These are phyloP conservation scores for Ophiostoma australiae DNA, from an alignment of 2,329 filamentous ascomycete genomes.

Conservation along the genomic window DNA sequence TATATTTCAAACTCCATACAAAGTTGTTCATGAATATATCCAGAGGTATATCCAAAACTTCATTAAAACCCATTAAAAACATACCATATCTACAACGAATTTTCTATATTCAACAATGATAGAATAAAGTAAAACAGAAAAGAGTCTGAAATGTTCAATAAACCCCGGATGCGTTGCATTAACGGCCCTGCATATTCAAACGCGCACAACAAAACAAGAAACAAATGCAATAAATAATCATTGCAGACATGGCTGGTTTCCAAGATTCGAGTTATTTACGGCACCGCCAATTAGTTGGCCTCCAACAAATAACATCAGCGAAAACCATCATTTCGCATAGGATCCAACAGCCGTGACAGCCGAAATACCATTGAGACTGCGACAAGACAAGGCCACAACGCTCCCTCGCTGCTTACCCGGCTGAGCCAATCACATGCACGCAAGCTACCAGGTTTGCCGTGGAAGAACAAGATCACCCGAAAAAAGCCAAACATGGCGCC, in stretches of 20 bases:
- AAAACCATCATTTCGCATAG: neutral
- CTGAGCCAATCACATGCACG: constrained; percentile 21
- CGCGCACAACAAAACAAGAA: neutral
- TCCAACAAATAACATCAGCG: neutral
- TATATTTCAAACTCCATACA: too few species aligned
- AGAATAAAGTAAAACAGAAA: too few species aligned
- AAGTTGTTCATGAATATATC: too few species aligned
- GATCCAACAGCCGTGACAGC: neutral
- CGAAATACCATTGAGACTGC: neutral
- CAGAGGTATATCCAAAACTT: too few species aligned
- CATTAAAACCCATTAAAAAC: too few species aligned
- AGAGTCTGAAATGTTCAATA: too few species aligned
- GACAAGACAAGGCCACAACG: neutral
- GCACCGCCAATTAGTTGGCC: neutral
- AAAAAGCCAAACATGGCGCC: neutral
- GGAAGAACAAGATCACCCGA: constrained; percentile 20
- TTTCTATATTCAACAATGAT: too few species aligned
- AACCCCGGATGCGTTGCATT: too few species aligned
- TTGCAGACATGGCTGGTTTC: too few species aligned
- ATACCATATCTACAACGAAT: too few species aligned
- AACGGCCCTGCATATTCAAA: too few species aligned
- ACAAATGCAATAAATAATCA: neutral
- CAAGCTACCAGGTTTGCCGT: neutral
- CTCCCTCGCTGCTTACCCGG: neutral
- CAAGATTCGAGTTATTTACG: neutral